phyloP scores from a whole-genome alignment of 768 basidiomycete genomes.

The Wakefieldia striispora region DNA sequence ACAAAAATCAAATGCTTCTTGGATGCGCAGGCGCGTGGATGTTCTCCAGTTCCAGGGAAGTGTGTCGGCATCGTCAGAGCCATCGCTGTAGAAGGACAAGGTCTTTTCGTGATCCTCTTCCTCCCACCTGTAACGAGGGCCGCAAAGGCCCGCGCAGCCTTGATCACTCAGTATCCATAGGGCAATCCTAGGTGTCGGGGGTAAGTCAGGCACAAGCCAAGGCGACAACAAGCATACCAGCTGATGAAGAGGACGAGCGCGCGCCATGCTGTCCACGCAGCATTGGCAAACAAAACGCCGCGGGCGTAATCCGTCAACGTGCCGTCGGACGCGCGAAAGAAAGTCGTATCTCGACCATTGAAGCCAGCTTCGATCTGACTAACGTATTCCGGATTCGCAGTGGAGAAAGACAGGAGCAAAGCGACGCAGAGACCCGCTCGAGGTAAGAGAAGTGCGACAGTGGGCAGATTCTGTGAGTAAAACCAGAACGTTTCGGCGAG shows the following conservation, averaged over 20 bases:
- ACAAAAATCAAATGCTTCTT: constrained; percentile 84
- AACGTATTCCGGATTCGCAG: constrained; percentile 46
- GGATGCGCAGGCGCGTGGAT: constrained; percentile 64
- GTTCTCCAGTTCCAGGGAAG: constrained; percentile 83
- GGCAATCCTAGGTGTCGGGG: constrained; percentile 52
- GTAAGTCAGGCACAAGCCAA: background rate
- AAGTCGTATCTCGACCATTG: constrained; percentile 64
- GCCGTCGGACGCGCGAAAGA: constrained; percentile 63
- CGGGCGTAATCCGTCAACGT: constrained; percentile 72
- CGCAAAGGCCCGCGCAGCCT: constrained; percentile 78
- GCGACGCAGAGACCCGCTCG: constrained; percentile 75
- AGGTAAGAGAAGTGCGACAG: constrained; percentile 78
- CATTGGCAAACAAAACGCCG: constrained; percentile 78
- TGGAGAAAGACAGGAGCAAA: constrained; percentile 64
- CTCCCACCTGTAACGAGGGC: constrained; percentile 82
- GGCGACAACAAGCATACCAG: constrained; percentile 43
- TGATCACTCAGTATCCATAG: constrained; percentile 79
- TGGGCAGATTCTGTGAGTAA: constrained; percentile 83
- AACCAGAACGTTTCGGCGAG: constrained; percentile 84
- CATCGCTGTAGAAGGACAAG: constrained; percentile 48
- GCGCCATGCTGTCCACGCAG: constrained; percentile 79
- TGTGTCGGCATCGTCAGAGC: constrained; percentile 40
- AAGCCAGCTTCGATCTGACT: constrained; percentile 48
- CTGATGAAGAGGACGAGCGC: constrained; percentile 63
- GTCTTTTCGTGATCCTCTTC: constrained; percentile 71